Evolutionary conservation across 148 eudicot species (phyloP).

Genomic region (Diospyros kaki): DNA sequence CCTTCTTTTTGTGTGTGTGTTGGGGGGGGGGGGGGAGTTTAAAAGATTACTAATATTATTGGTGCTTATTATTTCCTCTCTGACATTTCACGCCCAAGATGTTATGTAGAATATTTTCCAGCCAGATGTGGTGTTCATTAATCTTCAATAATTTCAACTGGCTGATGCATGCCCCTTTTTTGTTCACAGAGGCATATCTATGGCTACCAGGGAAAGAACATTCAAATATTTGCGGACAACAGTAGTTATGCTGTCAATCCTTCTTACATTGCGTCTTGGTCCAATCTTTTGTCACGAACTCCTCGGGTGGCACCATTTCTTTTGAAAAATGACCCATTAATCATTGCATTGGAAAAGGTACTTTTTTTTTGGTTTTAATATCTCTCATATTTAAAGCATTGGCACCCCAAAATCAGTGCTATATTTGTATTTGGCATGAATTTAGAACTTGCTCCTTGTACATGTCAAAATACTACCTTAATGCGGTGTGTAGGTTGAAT

Average conservation of each 20-base stretch:
- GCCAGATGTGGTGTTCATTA: neutral
- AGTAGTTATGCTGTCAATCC: constrained; percentile 83
- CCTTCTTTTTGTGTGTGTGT: neutral
- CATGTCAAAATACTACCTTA: too few species aligned
- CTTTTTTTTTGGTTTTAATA: neutral
- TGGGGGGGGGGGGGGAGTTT: neutral
- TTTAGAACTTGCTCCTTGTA: too few species aligned
- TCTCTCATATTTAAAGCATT: neutral
- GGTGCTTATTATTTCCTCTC: neutral
- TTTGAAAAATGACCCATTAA: constrained; percentile 71
- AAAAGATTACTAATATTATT: neutral
- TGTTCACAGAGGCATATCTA: constrained; percentile 77
- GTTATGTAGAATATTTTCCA: neutral
- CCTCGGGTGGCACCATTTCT: constrained; percentile 97
- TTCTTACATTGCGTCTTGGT: constrained; percentile 69
- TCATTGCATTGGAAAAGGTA: constrained; percentile 79
- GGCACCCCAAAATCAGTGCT: too few species aligned
- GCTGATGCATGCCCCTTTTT: neutral
- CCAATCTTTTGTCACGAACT: constrained; percentile 71
- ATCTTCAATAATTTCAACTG: neutral
- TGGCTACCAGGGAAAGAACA: constrained; percentile 69
- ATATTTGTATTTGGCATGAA: too few species aligned
- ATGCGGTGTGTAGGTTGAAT: too few species aligned
- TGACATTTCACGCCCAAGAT: neutral
- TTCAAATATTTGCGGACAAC: constrained; percentile 77